These are phyloP conservation scores for Ceriops zippeliana DNA, from an alignment of 345 rosid species.

Conservation along the genomic window DNA sequence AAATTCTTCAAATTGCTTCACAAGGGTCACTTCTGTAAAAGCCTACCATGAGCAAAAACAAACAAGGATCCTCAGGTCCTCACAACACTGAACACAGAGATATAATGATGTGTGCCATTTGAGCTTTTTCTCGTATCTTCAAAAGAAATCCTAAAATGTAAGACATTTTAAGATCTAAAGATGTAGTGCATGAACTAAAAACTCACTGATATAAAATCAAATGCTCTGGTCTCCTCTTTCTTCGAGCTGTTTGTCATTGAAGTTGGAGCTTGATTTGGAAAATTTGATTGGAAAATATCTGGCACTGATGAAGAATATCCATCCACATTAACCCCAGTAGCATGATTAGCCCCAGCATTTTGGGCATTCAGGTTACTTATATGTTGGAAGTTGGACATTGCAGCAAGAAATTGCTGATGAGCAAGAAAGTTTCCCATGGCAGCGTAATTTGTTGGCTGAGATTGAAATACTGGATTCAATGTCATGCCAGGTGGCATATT, in stretches of 20 bases:
- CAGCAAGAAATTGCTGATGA: slow-evolving; percentile 80
- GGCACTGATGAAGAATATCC: slow-evolving; percentile 57
- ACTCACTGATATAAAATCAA: slow-evolving; percentile 95
- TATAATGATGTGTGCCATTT: too few relatives aligned
- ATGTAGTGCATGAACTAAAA: slow-evolving; percentile 13
- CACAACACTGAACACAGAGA: too few relatives aligned
- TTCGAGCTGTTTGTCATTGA: slow-evolving; percentile 54
- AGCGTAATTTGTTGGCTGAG: slow-evolving; percentile 63
- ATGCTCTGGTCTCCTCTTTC: slow-evolving; percentile 86
- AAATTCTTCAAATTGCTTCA: too few relatives aligned
- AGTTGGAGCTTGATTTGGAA: slow-evolving; percentile 53
- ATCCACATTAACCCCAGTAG: slow-evolving; percentile 33
- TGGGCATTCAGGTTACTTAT: slow-evolving; percentile 56
- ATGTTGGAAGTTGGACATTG: slow-evolving; percentile 71
- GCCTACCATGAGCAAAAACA: too few relatives aligned
- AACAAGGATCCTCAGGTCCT: too few relatives aligned
- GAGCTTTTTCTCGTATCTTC: too few relatives aligned
- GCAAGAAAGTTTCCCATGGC: slow-evolving; percentile 65
- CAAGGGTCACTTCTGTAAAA: too few relatives aligned
- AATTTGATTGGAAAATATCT: slow-evolving; percentile 79
- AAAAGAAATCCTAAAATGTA: too few relatives aligned
- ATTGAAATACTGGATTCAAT: slow-evolving; percentile 57
- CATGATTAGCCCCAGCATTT: slow-evolving; percentile 36
- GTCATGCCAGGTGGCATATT: slow-evolving; percentile 59
- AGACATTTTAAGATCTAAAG: neutral